These are phyloP conservation scores for Hymenoscyphus salicellus DNA, from an alignment of 2,329 filamentous ascomycete species.

Conservation along the genomic window DNA sequence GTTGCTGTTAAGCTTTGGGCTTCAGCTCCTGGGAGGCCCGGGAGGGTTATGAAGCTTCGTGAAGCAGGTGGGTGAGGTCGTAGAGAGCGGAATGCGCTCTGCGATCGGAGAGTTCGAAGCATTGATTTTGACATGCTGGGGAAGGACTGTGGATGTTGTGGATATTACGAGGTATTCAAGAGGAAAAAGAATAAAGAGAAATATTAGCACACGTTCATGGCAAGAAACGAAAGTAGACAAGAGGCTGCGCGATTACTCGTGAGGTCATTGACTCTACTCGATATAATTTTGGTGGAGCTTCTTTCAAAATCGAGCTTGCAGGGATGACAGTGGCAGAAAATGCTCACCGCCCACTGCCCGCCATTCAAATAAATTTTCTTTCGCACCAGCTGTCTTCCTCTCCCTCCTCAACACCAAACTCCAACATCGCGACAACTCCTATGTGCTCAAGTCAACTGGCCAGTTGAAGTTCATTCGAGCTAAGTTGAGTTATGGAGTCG, in stretches of 20 bases:
- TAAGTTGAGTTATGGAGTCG: slow-evolving; percentile 15
- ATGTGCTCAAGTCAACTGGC: neutral
- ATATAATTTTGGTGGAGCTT: neutral
- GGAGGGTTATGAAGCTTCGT: slow-evolving; percentile 43
- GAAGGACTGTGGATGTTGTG: neutral
- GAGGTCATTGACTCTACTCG: slow-evolving; percentile 13
- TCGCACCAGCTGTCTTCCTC: neutral
- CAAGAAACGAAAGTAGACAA: neutral
- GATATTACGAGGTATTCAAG: neutral
- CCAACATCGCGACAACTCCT: slow-evolving; percentile 7
- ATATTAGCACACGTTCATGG: neutral
- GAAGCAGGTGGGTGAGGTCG: slow-evolving; percentile 24
- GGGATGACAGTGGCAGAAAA: slow-evolving; percentile 8
- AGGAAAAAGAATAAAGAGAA: neutral
- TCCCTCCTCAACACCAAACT: slow-evolving; percentile 3
- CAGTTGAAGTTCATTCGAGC: neutral
- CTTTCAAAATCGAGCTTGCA: neutral
- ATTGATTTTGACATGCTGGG: slow-evolving; percentile 26
- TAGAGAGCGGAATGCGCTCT: slow-evolving; percentile 20
- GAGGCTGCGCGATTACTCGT: slow-evolving; percentile 4
- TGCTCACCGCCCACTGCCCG: slow-evolving; percentile 7
- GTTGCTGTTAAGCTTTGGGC: slow-evolving; percentile 67
- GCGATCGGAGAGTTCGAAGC: slow-evolving; percentile 25
- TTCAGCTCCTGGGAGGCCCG: slow-evolving; percentile 37
- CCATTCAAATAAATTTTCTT: slow-evolving; percentile 4